phyloP scores from a whole-genome alignment of 2,329 filamentous ascomycete genomes.

The Dothiorella sarmentorum region DNA sequence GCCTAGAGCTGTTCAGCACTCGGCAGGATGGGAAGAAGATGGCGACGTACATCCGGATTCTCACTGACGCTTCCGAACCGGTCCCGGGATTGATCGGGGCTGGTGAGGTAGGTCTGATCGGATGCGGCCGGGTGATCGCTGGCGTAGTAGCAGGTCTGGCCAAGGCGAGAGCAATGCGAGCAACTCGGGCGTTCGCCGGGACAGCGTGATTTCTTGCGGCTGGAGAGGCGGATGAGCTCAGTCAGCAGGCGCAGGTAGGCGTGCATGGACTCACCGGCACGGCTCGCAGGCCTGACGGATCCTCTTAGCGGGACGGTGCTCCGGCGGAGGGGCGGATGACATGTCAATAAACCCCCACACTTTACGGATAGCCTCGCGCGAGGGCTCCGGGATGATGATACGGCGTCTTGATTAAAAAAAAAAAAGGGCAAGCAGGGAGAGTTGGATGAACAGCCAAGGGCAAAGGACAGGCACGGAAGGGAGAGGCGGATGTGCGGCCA shows the following conservation, averaged over 20 bases:
- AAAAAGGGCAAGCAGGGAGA: neutral
- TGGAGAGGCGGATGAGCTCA: slow-evolving; percentile 22
- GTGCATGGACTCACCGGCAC: slow-evolving; percentile 31
- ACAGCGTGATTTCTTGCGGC: slow-evolving; percentile 52
- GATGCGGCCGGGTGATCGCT: slow-evolving; percentile 35
- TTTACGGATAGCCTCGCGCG: neutral
- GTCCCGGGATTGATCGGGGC: neutral
- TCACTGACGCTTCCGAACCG: neutral
- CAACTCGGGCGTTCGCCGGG: slow-evolving; percentile 50
- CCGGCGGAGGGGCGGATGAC: slow-evolving; percentile 8
- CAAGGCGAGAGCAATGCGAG: slow-evolving; percentile 49
- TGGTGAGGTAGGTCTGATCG: neutral
- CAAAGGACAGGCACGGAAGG: too few relatives aligned
- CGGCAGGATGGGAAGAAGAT: too few relatives aligned
- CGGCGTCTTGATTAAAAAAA: too few relatives aligned
- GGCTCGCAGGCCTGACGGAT: slow-evolving; percentile 35
- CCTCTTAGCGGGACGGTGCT: slow-evolving; percentile 12
- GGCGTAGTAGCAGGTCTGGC: slow-evolving; percentile 39
- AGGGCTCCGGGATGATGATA: neutral
- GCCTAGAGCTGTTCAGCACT: neutral
- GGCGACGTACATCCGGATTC: neutral
- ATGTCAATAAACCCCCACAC: slow-evolving; percentile 8
- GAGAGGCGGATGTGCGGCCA: slow-evolving; percentile 5
- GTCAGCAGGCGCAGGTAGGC: neutral
- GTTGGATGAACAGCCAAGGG: too few relatives aligned